Evolutionary conservation across 202 grass and related monocot species (phyloP).

Genomic region (Panicum virgatum): DNA sequence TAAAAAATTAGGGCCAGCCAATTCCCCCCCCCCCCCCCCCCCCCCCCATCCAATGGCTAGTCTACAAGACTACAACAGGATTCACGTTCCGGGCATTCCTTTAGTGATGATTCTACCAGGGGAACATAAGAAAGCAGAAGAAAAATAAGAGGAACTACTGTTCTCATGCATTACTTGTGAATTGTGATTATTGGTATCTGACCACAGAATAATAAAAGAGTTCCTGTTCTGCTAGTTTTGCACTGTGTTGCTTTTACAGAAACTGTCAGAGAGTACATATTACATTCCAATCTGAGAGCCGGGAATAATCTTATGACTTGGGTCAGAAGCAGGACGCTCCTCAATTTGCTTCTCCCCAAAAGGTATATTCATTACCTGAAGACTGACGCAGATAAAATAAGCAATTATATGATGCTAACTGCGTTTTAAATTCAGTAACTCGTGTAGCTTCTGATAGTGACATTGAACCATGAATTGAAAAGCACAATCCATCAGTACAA

Average conservation of each 20-base stretch:
- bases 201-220: constrained; percentile 8
- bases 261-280: not conserved
- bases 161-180: not conserved
- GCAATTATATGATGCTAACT: not conserved
- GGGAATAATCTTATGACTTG: constrained; percentile 1
- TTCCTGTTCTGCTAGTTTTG: not conserved
- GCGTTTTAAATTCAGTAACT: not conserved
- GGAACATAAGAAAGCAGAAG: constrained; percentile 2
- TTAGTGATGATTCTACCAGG: not conserved
- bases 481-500: not conserved
- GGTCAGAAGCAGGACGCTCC: not conserved
- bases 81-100: not conserved
- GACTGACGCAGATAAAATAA: not conserved
- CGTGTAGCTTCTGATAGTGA: not conserved
- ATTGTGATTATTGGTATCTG: not conserved
- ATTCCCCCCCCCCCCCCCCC: too few species aligned
- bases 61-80: not conserved
- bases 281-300: not conserved
- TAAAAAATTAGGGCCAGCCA: not conserved
- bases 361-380: not conserved
- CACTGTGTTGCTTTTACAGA: not conserved
- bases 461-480: not conserved
- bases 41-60: not conserved
- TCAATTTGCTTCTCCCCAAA: not conserved
- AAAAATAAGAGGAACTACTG: not conserved